Conservation (phyloP, 2,329 filamentous ascomycete species). For the Chaetothyriales sp. region DNA sequence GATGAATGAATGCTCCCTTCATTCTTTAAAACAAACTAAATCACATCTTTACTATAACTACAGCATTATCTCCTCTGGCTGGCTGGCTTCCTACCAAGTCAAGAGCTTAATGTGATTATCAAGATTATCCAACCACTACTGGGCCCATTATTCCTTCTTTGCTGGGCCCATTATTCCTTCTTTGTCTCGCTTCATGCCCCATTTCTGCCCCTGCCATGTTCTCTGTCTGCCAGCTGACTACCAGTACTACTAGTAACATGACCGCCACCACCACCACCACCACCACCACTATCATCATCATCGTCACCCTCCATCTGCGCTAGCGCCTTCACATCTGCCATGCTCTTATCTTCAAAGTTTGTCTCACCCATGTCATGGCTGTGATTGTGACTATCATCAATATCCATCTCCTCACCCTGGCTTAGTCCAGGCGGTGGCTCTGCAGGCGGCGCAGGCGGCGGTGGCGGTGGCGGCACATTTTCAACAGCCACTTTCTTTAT, state of each 20-base stretch:
- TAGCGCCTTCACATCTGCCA: conserved; percentile 18
- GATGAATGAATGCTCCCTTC: background rate
- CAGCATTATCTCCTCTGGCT: no score
- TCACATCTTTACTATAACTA: background rate
- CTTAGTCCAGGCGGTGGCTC: conserved; percentile 14
- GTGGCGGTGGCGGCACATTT: conserved; percentile 20
- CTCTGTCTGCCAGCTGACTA: background rate
- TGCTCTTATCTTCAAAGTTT: conserved; percentile 17
- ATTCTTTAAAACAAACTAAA: background rate
- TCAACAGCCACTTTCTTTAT: conserved; percentile 12
- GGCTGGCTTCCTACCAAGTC: no score
- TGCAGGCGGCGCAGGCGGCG: conserved; percentile 17
- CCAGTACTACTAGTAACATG: background rate
- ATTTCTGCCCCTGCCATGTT: background rate
- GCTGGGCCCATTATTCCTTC: background rate
- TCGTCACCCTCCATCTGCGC: conserved; percentile 17
- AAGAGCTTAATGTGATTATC: background rate
- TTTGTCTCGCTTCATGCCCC: background rate
- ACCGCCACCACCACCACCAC: background rate
- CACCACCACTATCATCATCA: conserved; percentile 6
- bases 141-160: background rate
- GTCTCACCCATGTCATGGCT: conserved; percentile 6
- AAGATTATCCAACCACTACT: background rate
- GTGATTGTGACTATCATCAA: conserved; percentile 4
- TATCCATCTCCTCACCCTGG: conserved; percentile 14